Base-by-base conservation (phyloP, 148 eudicot genomes). In the Agrostemma githago region DNA sequence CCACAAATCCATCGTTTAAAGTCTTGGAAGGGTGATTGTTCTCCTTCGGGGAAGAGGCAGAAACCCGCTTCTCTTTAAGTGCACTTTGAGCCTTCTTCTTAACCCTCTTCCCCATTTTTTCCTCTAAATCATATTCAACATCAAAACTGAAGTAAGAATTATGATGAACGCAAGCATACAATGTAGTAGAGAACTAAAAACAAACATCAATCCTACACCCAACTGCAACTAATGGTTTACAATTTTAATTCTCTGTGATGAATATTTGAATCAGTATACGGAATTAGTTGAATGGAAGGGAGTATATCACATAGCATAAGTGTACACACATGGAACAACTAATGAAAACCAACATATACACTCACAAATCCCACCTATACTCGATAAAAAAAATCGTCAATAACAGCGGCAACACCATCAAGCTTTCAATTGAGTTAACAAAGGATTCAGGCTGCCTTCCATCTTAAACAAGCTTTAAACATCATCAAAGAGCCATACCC, bases 101-200 rank as follows among this genome's bases (percentile, higher is more conserved):
- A 8, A 77, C 85, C 70, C 82, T 89, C 76, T 92, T 92, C 75
- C 83, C 97, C 97, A 92, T 92, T 79, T 74, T 60, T 58, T 56
- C 88, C 93, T 91, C 77, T 19, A 77, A 65, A 72, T 71, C 65
- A 72, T 57, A 16, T 54, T 5, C 73, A 17, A 17, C 8, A 53
- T 9, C 14, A 70, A 46, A 73, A 48, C 48, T 6, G 40, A 54
- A 60, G 67, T 39, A 16, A 75, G 61, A 65, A 74, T 65, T 63
- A 74, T 17, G 39, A 17, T 54, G 16, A 2, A 66, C 77, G 62
- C 26, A 65, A 14, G 42, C 16, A 26, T 38, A 64, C 56, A 59
- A 10, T 15, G 19, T n/a, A 15, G 19, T 40, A 65, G 68, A 8
- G 14, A 63, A 4, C 44, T 34, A 37, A 64, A 64, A 37, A 71